Percentiles rank a stretch among this genome's conserved stretches.
These are phyloP conservation scores for Wickerhamiella nectarea DNA, from an alignment of 805 yeast species.

Conservation along the genomic window DNA sequence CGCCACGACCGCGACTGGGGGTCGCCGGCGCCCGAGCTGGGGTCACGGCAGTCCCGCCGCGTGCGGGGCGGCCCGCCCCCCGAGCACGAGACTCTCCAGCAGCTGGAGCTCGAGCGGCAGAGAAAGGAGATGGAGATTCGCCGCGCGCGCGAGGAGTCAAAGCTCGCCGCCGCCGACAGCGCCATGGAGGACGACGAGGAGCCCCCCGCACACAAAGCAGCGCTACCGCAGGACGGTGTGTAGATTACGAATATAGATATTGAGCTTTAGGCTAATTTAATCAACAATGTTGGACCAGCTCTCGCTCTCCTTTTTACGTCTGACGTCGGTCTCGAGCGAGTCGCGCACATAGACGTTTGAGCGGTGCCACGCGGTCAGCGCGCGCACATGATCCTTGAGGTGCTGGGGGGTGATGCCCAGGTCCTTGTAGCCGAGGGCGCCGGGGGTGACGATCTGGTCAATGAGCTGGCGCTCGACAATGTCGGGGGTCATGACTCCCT, in stretches of 20 bases:
- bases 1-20: constrained; percentile 34
- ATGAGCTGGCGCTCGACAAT: constrained; percentile 59
- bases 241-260: too few species aligned
- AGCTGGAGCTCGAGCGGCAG: constrained; percentile 1
- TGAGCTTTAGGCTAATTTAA: too few species aligned
- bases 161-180: background rate
- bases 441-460: constrained; percentile 47
- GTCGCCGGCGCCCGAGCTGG: constrained; percentile 1
- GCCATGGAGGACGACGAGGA: background rate
- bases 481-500: constrained; percentile 47
- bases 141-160: background rate
- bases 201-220: too few species aligned
- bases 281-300: constrained; percentile 21
- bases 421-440: constrained; percentile 52
- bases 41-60: constrained; percentile 10
- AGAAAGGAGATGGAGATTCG: background rate
- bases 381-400: constrained; percentile 33
- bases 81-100: background rate
- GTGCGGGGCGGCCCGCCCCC: constrained; percentile 1
- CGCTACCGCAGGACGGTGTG: too few species aligned
- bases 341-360: constrained; percentile 20
- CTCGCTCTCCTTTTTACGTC: constrained; percentile 21
- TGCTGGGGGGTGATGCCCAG: constrained; percentile 51
- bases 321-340: constrained; percentile 19
- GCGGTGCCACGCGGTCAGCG: constrained; percentile 21